Base-by-base conservation (phyloP, 2,329 filamentous ascomycete species). In the Paecilomyces variotii region DNA sequence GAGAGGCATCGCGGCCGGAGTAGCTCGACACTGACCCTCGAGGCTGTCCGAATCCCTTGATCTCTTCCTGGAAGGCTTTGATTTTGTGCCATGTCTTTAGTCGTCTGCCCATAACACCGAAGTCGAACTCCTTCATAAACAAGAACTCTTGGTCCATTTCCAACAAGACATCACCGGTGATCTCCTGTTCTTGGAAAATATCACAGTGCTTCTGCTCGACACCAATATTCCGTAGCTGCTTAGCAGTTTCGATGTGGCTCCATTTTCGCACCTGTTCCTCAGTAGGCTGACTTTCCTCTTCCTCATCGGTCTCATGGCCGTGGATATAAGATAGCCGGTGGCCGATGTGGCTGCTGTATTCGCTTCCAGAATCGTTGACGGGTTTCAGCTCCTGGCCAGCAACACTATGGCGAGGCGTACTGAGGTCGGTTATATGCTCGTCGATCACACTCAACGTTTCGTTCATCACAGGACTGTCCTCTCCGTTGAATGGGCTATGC, bases 31-130 rank as follows among this genome's bases (percentile, higher is more conserved):
- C 58, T 24, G 71, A 73, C 52, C 69, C 64, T 60, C 70, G 68
- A 72, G 61, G 65, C 65, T 69, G 70, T 76, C 85, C 67, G 76
- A 84, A 75, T 52, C 82, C 82, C 62, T 84, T 87, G 50, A 94
- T 87, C 72, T 97, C 91, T 68, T 96, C 90, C 71, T 97, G 93
- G 62, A 97, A 82, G 2, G 85, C 80, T 74, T 96, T 96, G 73
- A 97, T 92, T 75, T 94, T 96, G 74, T 97, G 91, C 93, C 93
- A 97, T 1, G 92, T 96, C 73, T 95, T 95, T 61, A 97, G 77
- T 61, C 93, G 84, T 59, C 90, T 84, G 7, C 93, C 93, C 65
- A 97, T 92, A 2, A 92, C 90, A 19, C 93, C 93, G 64, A 97
- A 81, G 65, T 97, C 90, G 67, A 97, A 96, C 53, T 94, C 92